phyloP scores from a whole-genome alignment of 352 stramenopile genomes.

The Globisporangium nodosum region DNA sequence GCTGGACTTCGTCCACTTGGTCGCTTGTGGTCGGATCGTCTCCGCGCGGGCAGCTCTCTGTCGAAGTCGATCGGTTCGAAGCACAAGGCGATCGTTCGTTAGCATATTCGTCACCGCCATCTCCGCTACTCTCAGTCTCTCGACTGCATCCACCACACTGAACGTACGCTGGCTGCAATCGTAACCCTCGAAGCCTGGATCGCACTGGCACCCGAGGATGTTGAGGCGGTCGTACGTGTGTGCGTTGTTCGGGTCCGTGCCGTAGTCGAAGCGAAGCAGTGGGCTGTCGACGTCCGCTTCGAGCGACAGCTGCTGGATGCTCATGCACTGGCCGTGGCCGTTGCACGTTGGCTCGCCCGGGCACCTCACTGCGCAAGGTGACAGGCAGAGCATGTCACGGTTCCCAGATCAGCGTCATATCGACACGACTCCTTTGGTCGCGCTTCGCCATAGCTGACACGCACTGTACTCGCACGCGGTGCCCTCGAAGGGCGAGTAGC shows the following conservation, averaged over 20 bases:
- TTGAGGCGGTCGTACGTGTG: slow-evolving; percentile 76
- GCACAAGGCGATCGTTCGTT: background rate
- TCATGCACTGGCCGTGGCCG: slow-evolving; percentile 76
- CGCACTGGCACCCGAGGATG: slow-evolving; percentile 87
- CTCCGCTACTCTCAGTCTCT: background rate
- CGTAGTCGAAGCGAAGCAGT: slow-evolving; percentile 62
- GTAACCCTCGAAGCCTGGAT: slow-evolving; percentile 86
- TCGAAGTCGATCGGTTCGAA: background rate
- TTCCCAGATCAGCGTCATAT: no score
- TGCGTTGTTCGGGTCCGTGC: slow-evolving; percentile 53
- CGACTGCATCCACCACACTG: background rate
- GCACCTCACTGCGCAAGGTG: slow-evolving; percentile 42
- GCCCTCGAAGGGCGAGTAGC: slow-evolving; percentile 53
- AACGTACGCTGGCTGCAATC: slow-evolving; percentile 75
- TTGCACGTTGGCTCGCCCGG: slow-evolving; percentile 44
- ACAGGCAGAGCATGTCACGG: background rate
- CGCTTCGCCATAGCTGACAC: background rate
- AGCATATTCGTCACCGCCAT: background rate
- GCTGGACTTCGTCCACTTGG: slow-evolving; percentile 83
- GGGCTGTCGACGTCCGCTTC: slow-evolving; percentile 46
- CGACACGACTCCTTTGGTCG: no score
- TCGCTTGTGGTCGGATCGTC: slow-evolving; percentile 79
- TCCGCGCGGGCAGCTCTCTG: slow-evolving; percentile 78
- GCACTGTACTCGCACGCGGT: slow-evolving; percentile 50
- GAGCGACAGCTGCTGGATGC: slow-evolving; percentile 55